A percentile compares a stretch with the other conserved stretches of the same genome.
These are phyloP conservation scores for Penicillium corylophilum DNA, from an alignment of 2,329 filamentous ascomycete species.

Conservation along the genomic window DNA sequence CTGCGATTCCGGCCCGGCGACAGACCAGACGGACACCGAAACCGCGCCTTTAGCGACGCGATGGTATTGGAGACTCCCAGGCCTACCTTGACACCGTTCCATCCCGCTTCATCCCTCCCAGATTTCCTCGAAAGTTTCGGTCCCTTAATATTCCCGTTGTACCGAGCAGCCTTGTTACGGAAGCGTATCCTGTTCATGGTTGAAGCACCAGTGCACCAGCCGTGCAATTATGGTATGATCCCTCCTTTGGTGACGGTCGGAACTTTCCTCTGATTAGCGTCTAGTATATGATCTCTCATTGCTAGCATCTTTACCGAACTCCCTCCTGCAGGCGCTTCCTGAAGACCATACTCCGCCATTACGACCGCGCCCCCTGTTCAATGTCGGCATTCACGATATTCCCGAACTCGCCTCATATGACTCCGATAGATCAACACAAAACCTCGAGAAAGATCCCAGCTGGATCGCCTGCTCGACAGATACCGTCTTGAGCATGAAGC, in stretches of 20 bases:
- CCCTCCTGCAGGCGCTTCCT: conserved; percentile 68
- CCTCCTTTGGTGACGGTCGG: neutral
- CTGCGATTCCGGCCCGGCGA: conserved; percentile 56
- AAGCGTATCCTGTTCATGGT: conserved; percentile 86
- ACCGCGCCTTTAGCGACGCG: conserved; percentile 44
- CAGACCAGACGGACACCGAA: conserved; percentile 29
- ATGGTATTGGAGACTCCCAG: conserved; percentile 41
- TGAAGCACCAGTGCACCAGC: conserved; percentile 77
- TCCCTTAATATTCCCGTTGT: conserved; percentile 86
- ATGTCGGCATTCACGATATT: conserved; percentile 90
- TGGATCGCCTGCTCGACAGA: conserved; percentile 98
- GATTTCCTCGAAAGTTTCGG: conserved; percentile 80
- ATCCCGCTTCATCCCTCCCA: conserved; percentile 82
- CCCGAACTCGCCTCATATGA: conserved; percentile 70
- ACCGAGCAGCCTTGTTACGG: conserved; percentile 79
- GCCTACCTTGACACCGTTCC: conserved; percentile 69
- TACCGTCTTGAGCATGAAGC: conserved; percentile 84
- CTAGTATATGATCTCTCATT: conserved; percentile 93
- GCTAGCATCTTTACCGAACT: conserved; percentile 79
- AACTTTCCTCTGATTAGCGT: conserved; percentile 10
- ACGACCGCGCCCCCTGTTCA: conserved; percentile 80
- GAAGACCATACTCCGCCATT: conserved; percentile 59
- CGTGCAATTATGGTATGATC: conserved; percentile 80
- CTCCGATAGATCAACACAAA: conserved; percentile 35
- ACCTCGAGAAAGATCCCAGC: conserved; percentile 51